Base-by-base conservation (phyloP, 257 asterid genomes). In the Nicotiana noctiflora region DNA sequence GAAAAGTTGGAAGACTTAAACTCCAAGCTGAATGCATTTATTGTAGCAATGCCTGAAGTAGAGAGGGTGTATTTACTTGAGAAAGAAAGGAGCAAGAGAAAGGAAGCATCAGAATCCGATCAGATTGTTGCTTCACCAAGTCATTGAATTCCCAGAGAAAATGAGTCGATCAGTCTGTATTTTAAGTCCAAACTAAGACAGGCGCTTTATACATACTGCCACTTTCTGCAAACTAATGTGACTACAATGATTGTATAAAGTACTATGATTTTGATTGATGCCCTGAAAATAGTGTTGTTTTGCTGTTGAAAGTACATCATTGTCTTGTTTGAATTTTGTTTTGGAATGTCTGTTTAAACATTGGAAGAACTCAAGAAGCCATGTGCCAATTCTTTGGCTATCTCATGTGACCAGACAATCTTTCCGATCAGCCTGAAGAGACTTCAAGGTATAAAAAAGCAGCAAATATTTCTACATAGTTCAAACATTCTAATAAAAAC, bases 1-100 rank as follows among this genome's bases (percentile, higher is more conserved):
- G 93, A 80, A 56, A 94, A 90, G 90, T 83, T 94, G 18, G 98
- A 93, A 83, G 98, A 93, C 84, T 23, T 93, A 75, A 87, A 93
- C 79, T 29, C 75, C 59, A 93, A 91, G 87, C 86, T 94, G 82
- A 90, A 90, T 81, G 87, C 88, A 4, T 87, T 94, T 60, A 70
- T 91, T 25, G 72, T 91, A n/a, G 84, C 97, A 53, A 61, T 93
- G 68, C 98, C 98, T 25, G 98, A 94, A 83, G 91, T 92, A 49
- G 95, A 94, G 83, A 91, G 94, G 81, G 80, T 82, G 10, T 88
- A 88, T 80, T 88, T 92, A 74, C 94, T 92, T 44, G 92, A 92
- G 86, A 86, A 88, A 82, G 95, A 88, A 80, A 91, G 75, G 82
- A 85, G 79, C 29, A 89, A 90, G 89, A 93, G 82, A 86, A 87